Evolutionary conservation across 257 asterid species (phyloP), one percentile per base, ranked within the genome.

Genomic region (Linaria vulgaris): DNA sequence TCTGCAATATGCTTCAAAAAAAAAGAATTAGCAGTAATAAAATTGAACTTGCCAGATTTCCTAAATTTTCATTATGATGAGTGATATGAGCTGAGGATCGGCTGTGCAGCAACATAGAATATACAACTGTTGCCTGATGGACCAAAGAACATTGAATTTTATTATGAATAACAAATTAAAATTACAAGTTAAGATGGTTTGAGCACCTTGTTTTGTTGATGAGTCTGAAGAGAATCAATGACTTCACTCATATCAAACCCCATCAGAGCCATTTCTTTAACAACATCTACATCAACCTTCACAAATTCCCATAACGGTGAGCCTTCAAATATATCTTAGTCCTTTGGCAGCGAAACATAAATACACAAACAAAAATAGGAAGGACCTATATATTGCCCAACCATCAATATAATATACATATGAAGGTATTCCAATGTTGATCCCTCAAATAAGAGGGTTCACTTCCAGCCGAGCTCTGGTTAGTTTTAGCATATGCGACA

Each of bases 111-210:
- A 86, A 27, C 70, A 86, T 60, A 27, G 74, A 65, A 63, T 83
- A 79, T 3, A 85, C 67, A 54, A 77, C 88, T 3, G 85, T 83
- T 44, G 79, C 85, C 94, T 83, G 77, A 37, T 67, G 70, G 22
- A 31, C 20, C 11, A 46, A 23, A 45, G 30, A 39, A 22, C 4
- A 21, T 44, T 54, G 61, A 39, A 44, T 59, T 45, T 30, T 19
- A 59, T 34, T 27, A 38, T 6, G 1, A 21, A n/a, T 5, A 5
- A 43, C 16, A 27, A 27, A 21, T 15, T 7, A 21, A 14, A 37
- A 57, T 60, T 14, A 47, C 47, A 31, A 23, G 17, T 14, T 25
- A 54, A 34, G 39, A 52, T 59, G 48, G 70, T 45, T 15, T 54
- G 3, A 11, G 9, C 55, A 82, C 94, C 94, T 82, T 73, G 67